Evolutionary conservation across 2,329 filamentous ascomycete genomes (phyloP), one percentile per base, ranked within the genome.

Genomic region (Colletotrichum tanaceti): DNA sequence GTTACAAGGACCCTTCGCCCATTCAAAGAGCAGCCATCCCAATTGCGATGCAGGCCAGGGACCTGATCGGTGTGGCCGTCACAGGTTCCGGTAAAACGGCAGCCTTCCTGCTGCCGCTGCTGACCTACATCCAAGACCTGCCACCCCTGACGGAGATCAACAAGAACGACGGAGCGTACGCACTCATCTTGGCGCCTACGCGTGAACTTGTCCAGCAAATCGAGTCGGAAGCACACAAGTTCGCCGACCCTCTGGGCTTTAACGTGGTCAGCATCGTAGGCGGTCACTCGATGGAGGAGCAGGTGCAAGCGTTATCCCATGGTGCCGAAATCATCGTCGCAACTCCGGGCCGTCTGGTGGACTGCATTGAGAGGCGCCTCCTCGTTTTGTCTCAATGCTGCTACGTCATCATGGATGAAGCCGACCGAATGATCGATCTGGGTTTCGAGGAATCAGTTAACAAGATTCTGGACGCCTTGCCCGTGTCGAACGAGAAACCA

Each of bases 321-420:
- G 96, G 96, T 63, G 95, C 95, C 1, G 95, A 99, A 79, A 98
- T 99, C 73, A 93, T 99, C 75, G 97, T 99, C 73, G 96, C 96
- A n/a, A 99, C 96, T 0, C 96, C 96, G 0, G 96, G 96, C 82
- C 94, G 96, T 86, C 87, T 99, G 0, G 93, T 98, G 10, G 96
- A 99, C 82, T 98, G 94, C 80, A 96, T 99, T 73, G 96, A 99
- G 79, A 89, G 96, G 20, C 91, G 95, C 41, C 89, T 98, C 38
- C 86, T 98, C 2, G 95, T 99, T 1, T 87, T 98, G 55, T 90
- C 90, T n/a, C 96, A 98, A 80, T 98, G 96, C 80, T 97, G 94
- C 82, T 98, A 98, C 81, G 89, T 98, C 65, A 97, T 99, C 80
- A 98, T 99, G 95, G 96, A 99, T 79, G 96, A 99, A 86, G 96